phyloP scores from a whole-genome alignment of 2,329 filamentous ascomycete genomes.

The Drechslerella stenobrocha region DNA sequence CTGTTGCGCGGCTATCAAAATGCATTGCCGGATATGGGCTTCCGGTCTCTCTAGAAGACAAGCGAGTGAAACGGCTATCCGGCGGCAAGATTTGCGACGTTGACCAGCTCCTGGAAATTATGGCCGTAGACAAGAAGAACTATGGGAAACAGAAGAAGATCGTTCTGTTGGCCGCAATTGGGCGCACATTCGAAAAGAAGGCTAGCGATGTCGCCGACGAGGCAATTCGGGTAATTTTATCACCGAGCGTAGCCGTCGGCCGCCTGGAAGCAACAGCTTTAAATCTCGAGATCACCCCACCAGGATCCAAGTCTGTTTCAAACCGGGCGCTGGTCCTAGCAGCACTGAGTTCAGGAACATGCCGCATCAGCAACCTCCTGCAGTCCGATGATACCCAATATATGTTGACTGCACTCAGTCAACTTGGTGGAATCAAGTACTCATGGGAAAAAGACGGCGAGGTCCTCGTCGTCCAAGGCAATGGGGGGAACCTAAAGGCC shows the following conservation, averaged over 20 bases:
- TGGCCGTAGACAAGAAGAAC: constrained; percentile 99
- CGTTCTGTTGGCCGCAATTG: constrained; percentile 86
- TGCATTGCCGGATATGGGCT: constrained; percentile 93
- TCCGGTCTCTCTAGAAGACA: constrained; percentile 81
- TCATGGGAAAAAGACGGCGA: constrained; percentile 95
- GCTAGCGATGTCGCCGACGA: constrained; percentile 87
- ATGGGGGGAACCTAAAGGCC: constrained; percentile 80
- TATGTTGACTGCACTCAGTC: constrained; percentile 89
- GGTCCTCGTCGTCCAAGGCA: constrained; percentile 83
- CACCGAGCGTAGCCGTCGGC: constrained; percentile 71
- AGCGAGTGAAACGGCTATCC: constrained; percentile 76
- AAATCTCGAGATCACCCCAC: constrained; percentile 77
- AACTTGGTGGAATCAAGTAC: constrained; percentile 83
- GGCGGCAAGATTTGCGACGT: constrained; percentile 86
- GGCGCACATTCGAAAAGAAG: constrained; percentile 80
- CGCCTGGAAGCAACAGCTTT: constrained; percentile 62
- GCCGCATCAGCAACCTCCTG: constrained; percentile 85
- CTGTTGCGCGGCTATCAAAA: constrained; percentile 85
- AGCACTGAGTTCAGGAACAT: constrained; percentile 81
- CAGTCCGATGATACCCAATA: constrained; percentile 97
- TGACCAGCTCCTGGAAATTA: constrained; percentile 81
- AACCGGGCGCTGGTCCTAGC: constrained; percentile 94
- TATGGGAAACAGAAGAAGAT: constrained; percentile 94
- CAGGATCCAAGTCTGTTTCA: constrained; percentile 96
- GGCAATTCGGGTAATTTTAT: constrained; percentile 79